Evolutionary conservation across 164 flowering plant species (phyloP), one percentile per base, ranked within the genome.

Genomic region (Warburgia ugandensis): DNA sequence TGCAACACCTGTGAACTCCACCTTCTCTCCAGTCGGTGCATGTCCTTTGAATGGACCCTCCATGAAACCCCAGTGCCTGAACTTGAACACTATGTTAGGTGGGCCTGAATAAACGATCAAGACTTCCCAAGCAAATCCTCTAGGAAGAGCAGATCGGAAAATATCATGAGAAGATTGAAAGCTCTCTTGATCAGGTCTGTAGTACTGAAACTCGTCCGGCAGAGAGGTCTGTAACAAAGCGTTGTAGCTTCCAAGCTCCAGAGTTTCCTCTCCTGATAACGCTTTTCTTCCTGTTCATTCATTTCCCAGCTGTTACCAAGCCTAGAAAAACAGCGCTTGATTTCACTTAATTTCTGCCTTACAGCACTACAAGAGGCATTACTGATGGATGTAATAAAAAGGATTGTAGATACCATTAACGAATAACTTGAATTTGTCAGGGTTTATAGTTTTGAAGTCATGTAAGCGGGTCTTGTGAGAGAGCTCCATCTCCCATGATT

Each of bases 121-220:
- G 14, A 90, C 85, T 58, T 90, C 97, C 97, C 91, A 86, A 0
- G 94, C 94, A 60, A 90, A 90, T 6, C 97, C 97, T 1, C 96
- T 73, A 12, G 96, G 89, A 29, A 84, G 69, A 10, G 88, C 81
- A 9, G 75, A 52, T 36, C 76, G 52, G 29, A 91, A 87, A 1
- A 47, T 71, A 1, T 85, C 84, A 21, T 91, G 96, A 9, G 96
- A 87, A 1, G 96, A 85, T 39, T 78, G 86, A 20, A 76, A 84
- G 61, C 63, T 85, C 68, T 91, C 97, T 52, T 84, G 75, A 0
- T 84, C 87, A 2, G 83, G 80, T 57, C 75, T 86, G 76, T 87
- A 83, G 58, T 68, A 83, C 26, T 74, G 57, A 46, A 78, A 78
- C 50, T 79, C 76, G 43, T 81, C 71, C 2, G 95, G 96, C 28